Evolutionary conservation across 495 filamentous ascomycete genomes (phyloP).

Genomic region (Lepraria neglecta): DNA sequence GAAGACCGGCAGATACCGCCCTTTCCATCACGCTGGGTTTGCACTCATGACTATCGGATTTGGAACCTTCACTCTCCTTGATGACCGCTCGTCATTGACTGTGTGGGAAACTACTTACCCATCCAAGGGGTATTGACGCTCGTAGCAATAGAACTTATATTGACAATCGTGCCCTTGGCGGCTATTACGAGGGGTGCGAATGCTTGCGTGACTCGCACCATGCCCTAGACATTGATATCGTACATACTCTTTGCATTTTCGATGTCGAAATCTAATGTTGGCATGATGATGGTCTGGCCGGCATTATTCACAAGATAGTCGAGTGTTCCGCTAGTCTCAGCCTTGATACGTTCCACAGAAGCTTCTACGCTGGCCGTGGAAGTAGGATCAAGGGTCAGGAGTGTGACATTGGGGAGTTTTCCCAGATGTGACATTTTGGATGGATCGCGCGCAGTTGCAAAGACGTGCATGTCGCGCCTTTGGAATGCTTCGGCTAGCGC

Average conservation of each 20-base stretch:
- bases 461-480: slow-evolving; percentile 31
- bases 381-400: slow-evolving; percentile 22
- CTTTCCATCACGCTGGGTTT: too few species aligned
- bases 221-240: slow-evolving; percentile 58
- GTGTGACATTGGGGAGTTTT: slow-evolving; percentile 18
- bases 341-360: slow-evolving; percentile 41
- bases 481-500: slow-evolving; percentile 38
- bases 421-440: slow-evolving; percentile 32
- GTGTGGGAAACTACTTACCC: too few species aligned
- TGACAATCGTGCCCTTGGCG: slow-evolving; percentile 50
- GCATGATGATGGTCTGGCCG: slow-evolving; percentile 48
- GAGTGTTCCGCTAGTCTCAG: slow-evolving; percentile 51
- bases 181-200: slow-evolving; percentile 49
- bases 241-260: slow-evolving; percentile 49
- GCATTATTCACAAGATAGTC: slow-evolving; percentile 65
- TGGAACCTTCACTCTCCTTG: too few species aligned
- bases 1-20: neutral
- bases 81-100: too few species aligned
- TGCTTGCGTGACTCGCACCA: slow-evolving; percentile 48
- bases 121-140: slow-evolving; percentile 43
- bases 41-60: too few species aligned
- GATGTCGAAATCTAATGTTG: slow-evolving; percentile 48
- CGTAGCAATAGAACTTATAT: slow-evolving; percentile 47
- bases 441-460: slow-evolving; percentile 36
- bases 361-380: slow-evolving; percentile 40